These are phyloP conservation scores for Chenopodium suecicum DNA, from an alignment of 148 eudicot species.

Conservation along the genomic window DNA sequence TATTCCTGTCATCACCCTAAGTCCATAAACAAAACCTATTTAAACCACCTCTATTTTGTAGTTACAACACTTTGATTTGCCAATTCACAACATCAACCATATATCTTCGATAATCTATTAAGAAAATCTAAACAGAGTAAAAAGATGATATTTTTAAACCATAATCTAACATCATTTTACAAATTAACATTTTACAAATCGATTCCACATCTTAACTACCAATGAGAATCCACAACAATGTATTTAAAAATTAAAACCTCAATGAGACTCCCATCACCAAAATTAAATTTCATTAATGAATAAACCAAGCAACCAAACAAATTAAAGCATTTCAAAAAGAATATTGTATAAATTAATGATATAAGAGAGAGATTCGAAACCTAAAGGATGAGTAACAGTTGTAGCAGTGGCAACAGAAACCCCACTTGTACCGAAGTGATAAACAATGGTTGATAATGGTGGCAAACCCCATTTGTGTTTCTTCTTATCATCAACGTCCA, in stretches of 20 bases:
- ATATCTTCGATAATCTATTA: too few species aligned
- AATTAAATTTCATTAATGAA: not conserved
- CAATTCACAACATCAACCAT: too few species aligned
- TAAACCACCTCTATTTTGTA: too few species aligned
- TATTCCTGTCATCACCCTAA: not conserved
- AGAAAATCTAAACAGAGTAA: too few species aligned
- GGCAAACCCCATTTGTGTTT: constrained; percentile 48
- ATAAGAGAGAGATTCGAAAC: constrained; percentile 23
- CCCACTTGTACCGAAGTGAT: constrained; percentile 82
- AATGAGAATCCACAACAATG: not conserved
- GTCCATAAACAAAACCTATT: too few species aligned
- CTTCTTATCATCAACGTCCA: not conserved
- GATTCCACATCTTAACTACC: not conserved
- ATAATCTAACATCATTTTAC: too few species aligned
- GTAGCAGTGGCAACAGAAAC: constrained; percentile 83
- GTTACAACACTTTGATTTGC: too few species aligned
- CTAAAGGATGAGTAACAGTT: constrained; percentile 83
- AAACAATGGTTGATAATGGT: constrained; percentile 48
- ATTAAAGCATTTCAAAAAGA: not conserved
- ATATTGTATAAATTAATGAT: too few species aligned
- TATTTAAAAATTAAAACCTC: constrained; percentile 2
- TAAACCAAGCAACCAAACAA: not conserved
- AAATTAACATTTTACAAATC: too few species aligned
- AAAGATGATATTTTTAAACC: too few species aligned
- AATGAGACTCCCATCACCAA: not conserved